Evolutionary conservation across 805 yeast species (phyloP), one percentile per base, ranked within the genome.

Genomic region (Cyberlindnera subsufficiens): DNA sequence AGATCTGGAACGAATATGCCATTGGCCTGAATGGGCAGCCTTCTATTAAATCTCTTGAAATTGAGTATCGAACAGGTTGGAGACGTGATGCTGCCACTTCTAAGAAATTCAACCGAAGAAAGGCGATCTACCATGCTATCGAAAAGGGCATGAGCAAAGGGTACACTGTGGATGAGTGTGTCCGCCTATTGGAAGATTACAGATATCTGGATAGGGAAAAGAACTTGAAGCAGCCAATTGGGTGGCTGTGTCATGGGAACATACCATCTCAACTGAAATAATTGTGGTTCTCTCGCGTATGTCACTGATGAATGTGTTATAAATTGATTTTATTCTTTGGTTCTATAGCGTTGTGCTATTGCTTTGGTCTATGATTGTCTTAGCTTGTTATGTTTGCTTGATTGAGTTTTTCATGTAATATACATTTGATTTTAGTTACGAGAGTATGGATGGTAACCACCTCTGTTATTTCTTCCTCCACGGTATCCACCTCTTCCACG

Each of bases 1-100:
- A 76, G 47, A 70, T 77, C 16, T 77, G 82, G 82, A 66, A 68
- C 48, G 82, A 77, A 55, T 77, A 75, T 45, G 68, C 74, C 5
- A 68, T 69, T 42, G 81, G 82, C 0, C 47, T 72, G 6, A 66
- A 71, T 41, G 75, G 69, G 3, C 77, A 75, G 50, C 80, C 80
- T 0, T 73, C 81, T 3, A 66, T 77, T 32, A 69, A 68, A 45
- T 61, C 69, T 11, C 58, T 77, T 56, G 81, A 77, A 51, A 43
- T 54, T 6, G 66, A 71, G 46, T 77, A 68, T 49, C 72, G 71
- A 40, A 69, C 79, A 1, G 70, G 72, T 30, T 77, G 83, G 83
- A 66, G 82, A 55, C 63, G 74, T 39, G 79, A 67, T 38, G 67
- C 74, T 9, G 78, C 80, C 0, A 74, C 74, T 27, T 70, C 72